phyloP scores from a whole-genome alignment of 148 eudicot genomes.

The Vaccinium vitisidaea region DNA sequence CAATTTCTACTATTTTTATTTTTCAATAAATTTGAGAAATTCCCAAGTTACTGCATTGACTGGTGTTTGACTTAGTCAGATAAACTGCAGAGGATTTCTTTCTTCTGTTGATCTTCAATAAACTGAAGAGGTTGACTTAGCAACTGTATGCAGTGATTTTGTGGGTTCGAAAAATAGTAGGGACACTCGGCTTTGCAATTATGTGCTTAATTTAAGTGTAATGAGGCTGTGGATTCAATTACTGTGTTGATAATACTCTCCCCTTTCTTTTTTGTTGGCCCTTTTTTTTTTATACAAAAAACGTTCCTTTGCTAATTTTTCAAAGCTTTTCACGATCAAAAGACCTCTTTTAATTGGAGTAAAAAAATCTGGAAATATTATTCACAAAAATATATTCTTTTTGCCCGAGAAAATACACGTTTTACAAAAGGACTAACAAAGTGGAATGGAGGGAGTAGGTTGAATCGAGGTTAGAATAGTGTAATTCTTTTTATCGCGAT shows the following conservation, averaged over 20 bases:
- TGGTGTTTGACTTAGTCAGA: background rate
- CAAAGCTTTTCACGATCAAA: background rate
- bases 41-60: background rate
- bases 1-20: background rate
- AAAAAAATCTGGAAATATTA: background rate
- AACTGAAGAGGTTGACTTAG: background rate
- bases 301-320: background rate
- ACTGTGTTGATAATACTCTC: background rate
- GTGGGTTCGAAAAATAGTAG: background rate
- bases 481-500: background rate
- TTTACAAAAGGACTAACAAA: background rate
- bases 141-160: background rate
- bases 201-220: background rate
- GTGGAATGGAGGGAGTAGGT: background rate
- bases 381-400: background rate
- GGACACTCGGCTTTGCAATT: background rate
- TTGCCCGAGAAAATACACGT: background rate
- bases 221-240: background rate
- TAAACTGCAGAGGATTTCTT: too few relatives aligned
- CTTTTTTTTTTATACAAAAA: background rate
- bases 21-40: background rate
- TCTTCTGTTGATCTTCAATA: background rate
- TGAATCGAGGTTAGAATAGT: background rate
- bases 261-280: background rate
- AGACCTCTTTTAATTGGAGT: background rate